Evolutionary conservation across 2,329 filamentous ascomycete genomes (phyloP), one percentile per base, ranked within the genome.

Genomic region (Stenocarpella maydis): DNA sequence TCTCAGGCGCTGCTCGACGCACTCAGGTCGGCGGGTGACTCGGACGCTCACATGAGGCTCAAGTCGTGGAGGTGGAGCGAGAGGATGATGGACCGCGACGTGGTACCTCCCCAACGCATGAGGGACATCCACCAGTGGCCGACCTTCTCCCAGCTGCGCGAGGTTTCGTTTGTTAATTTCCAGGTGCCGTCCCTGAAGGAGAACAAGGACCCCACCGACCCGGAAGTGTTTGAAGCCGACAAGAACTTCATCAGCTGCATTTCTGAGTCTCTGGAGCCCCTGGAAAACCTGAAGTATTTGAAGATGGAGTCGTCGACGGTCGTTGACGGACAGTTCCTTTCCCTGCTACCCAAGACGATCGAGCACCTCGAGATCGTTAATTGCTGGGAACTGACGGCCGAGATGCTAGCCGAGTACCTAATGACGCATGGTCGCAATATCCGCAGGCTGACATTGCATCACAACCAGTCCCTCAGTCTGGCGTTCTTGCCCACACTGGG

Each of bases 401-500:
- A 89, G 4, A 86, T 90, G 69, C 80, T 98, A 26, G 81, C 84
- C 31, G 77, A 79, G 0, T 97, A 92, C 75, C 84, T 98, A 49
- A 77, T 83, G 7, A 86, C 86, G 0, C 89, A 93, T 74, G 95
- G 94, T 0, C 79, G 82, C 26, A 81, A 87, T n/a, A 82, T 98
- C 26, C 86, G 86, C 65, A 86, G 87, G 45, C 84, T 98, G 9
- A 86, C 85, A 1, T 82, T 98, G 6, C 88, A 91, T 65, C 92
- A 97, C 79, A 97, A 97, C 75, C 90, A 93, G 71, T 89, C 91
- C 2, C 83, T 98, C 47, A 91, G 90, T 74, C 81, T 98, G 49
- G 88, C 86, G 0, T 98, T 97, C 75, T 83, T 96, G 8, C 86
- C 89, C 0, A 79, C 85, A 31, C 80, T 98, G 54, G 89, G 87